Percentiles rank a stretch among this genome's conserved stretches.
Evolutionary conservation across 768 basidiomycete species (phyloP).

Genomic region (Chlorophyllum brunneum): DNA sequence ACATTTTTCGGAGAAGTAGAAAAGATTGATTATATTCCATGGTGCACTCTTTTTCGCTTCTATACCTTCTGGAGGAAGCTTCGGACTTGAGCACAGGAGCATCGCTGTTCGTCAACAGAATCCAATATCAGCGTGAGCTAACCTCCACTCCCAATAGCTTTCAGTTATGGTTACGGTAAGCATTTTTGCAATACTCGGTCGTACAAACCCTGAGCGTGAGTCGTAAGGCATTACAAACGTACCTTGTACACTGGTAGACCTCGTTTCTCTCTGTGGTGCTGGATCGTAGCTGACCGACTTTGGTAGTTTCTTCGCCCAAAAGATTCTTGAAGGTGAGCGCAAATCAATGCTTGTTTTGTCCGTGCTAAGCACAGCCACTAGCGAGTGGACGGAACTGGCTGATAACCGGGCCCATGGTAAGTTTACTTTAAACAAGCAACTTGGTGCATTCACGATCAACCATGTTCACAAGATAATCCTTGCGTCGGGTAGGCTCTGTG

Average conservation of each 20-base stretch:
- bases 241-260: constrained; percentile 48
- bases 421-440: neutral
- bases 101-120: constrained; percentile 28
- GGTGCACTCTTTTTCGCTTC: constrained; percentile 25
- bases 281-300: neutral
- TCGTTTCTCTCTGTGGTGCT: neutral
- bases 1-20: constrained; percentile 33
- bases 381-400: constrained; percentile 32
- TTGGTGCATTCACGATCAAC: neutral
- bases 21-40: constrained; percentile 40
- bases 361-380: constrained; percentile 8
- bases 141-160: constrained; percentile 24
- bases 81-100: constrained; percentile 24
- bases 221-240: constrained; percentile 39
- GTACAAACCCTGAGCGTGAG: neutral
- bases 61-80: neutral
- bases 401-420: constrained; percentile 22
- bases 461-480: neutral
- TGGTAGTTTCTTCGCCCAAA: constrained; percentile 17
- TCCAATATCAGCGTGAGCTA: neutral
- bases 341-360: neutral
- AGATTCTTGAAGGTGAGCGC: constrained; percentile 14
- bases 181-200: neutral
- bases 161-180: constrained; percentile 32
- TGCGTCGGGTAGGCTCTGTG: constrained; percentile 2